Conservation (phyloP, 306 rosid species). For the Heteromeles arbutifolia region DNA sequence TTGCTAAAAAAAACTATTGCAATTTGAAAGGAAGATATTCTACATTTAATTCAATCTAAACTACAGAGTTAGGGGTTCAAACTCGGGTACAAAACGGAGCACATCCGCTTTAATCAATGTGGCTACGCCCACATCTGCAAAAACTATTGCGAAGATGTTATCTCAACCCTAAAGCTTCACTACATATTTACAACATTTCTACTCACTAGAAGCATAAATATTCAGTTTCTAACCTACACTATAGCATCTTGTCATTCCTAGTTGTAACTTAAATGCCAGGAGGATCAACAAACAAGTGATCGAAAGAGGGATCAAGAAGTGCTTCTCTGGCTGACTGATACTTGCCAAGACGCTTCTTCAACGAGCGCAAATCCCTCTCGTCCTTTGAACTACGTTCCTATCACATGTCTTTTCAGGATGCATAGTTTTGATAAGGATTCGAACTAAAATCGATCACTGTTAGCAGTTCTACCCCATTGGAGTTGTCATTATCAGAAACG, state of each 20-base stretch:
- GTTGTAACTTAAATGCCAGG: not conserved
- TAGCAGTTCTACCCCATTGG: not conserved
- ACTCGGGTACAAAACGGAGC: too few species aligned
- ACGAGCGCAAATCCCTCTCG: constrained; percentile 83
- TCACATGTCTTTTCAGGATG: constrained; percentile 1
- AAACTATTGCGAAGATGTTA: not conserved
- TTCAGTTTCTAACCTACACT: not conserved
- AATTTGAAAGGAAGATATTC: not conserved
- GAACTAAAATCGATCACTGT: not conserved
- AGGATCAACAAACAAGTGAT: constrained; percentile 36
- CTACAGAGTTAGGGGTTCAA: too few species aligned
- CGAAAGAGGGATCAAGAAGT: constrained; percentile 60
- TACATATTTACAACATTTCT: not conserved
- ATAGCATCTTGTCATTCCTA: not conserved
- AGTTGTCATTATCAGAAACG: not conserved
- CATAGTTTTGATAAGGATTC: not conserved
- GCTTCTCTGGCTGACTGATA: constrained; percentile 83
- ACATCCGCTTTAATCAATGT: not conserved
- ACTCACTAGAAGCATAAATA: not conserved
- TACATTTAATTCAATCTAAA: too few species aligned
- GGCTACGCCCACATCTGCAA: not conserved
- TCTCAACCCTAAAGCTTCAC: not conserved
- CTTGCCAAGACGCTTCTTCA: constrained; percentile 78
- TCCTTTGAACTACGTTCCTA: constrained; percentile 68
- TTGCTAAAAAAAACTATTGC: not conserved